A percentile compares a stretch with the other conserved stretches of the same genome.
Evolutionary conservation across 2,329 filamentous ascomycete species (phyloP).

Genomic region (Mycosphaerella arachidis): DNA sequence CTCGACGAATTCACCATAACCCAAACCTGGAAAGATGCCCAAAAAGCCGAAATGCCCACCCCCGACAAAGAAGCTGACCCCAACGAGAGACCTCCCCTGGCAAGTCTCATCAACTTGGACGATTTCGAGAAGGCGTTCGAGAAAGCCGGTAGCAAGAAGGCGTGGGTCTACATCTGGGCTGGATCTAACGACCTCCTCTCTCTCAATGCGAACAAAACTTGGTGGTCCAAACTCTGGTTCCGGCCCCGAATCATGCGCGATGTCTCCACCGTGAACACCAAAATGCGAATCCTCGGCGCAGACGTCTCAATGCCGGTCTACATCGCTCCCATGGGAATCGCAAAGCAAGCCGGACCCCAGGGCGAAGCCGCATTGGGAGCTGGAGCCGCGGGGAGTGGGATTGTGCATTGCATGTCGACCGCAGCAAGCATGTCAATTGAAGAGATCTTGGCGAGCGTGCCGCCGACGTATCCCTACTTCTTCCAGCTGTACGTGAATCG

Average conservation of each 20-base stretch:
- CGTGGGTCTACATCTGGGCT: constrained; percentile 44
- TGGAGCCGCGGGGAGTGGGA: constrained; percentile 29
- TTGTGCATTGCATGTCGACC: constrained; percentile 32
- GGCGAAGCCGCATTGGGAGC: constrained; percentile 34
- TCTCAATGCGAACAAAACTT: constrained; percentile 40
- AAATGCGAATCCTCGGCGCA: constrained; percentile 31
- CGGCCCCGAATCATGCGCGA: constrained; percentile 46
- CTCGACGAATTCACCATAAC: constrained; percentile 32
- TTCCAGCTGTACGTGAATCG: constrained; percentile 62
- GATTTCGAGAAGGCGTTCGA: constrained; percentile 43
- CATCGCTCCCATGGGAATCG: constrained; percentile 31
- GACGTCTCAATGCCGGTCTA: constrained; percentile 35
- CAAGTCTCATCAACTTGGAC: constrained; percentile 45
- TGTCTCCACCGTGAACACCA: constrained; percentile 36
- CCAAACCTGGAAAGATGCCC: constrained; percentile 28
- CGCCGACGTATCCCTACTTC: constrained; percentile 40
- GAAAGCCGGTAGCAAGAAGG: constrained; percentile 35
- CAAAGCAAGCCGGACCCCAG: constrained; percentile 7
- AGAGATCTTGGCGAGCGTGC: constrained; percentile 30
- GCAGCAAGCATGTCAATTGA: constrained; percentile 29
- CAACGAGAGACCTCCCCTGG: constrained; percentile 42
- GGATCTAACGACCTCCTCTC: constrained; percentile 49
- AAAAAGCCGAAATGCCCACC: constrained; percentile 25
- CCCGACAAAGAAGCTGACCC: constrained; percentile 19
- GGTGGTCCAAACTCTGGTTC: constrained; percentile 43